Conservation (phyloP, 371 early-diverging fungal genomes). For the Choanephora cucurbitarum region DNA sequence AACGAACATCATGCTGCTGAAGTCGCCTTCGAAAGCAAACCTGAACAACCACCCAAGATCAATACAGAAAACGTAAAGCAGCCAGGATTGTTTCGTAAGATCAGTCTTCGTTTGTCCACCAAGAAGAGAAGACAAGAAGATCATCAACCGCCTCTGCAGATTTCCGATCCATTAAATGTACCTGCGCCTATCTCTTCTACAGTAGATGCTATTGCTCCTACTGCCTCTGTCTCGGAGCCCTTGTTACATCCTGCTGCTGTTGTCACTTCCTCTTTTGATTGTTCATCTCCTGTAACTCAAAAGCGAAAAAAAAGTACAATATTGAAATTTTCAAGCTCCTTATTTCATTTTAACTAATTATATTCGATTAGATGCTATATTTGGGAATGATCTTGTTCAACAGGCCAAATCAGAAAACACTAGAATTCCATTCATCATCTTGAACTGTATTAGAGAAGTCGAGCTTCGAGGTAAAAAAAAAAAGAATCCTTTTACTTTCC, state of each 20-base stretch:
- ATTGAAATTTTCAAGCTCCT: too few relatives aligned
- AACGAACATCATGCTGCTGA: neutral
- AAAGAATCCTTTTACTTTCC: too few relatives aligned
- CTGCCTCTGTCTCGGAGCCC: slow-evolving; percentile 10
- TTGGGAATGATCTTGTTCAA: slow-evolving; percentile 24
- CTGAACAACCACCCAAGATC: neutral
- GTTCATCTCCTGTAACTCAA: neutral
- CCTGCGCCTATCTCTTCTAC: neutral
- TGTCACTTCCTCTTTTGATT: neutral
- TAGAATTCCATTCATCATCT: slow-evolving; percentile 14
- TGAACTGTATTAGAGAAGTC: slow-evolving; percentile 21
- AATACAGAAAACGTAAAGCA: neutral
- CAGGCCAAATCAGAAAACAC: slow-evolving; percentile 20
- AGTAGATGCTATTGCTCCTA: neutral
- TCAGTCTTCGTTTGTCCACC: slow-evolving; percentile 19
- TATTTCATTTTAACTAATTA: too few relatives aligned
- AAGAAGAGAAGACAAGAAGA: slow-evolving; percentile 16
- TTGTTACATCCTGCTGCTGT: slow-evolving; percentile 25
- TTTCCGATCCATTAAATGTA: slow-evolving; percentile 10
- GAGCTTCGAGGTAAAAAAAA: slow-evolving; percentile 19
- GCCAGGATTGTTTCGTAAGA: slow-evolving; percentile 23
- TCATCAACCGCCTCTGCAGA: neutral
- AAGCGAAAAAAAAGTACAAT: slow-evolving; percentile 11
- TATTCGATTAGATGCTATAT: slow-evolving; percentile 11
- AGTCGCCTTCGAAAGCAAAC: neutral